phyloP scores from a whole-genome alignment of 139 green algal species.

The Tetradesmus obliquus region DNA sequence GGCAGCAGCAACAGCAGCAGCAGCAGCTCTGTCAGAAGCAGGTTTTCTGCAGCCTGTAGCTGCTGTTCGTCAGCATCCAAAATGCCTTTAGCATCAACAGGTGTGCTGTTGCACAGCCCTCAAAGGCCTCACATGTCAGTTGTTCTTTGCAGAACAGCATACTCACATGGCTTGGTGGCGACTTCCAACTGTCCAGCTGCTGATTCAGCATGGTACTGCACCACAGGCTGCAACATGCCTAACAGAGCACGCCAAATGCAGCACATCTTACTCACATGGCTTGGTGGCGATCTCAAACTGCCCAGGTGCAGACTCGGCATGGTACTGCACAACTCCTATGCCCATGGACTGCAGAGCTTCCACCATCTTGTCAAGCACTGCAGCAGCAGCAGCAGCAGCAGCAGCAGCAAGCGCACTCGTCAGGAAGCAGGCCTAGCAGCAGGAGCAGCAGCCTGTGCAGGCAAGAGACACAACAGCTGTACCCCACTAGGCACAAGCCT shows the following conservation, averaged over 20 bases:
- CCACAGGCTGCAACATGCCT: constrained; percentile 49
- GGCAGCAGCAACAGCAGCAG: not conserved
- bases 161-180: constrained; percentile 40
- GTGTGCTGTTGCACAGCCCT: not conserved
- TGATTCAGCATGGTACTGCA: constrained; percentile 71
- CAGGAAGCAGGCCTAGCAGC: not conserved
- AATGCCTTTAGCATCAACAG: not conserved
- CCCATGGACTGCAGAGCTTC: constrained; percentile 48
- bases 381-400: not conserved
- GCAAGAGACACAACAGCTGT: not conserved
- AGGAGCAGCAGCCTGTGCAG: too few relatives aligned
- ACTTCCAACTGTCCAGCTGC: constrained; percentile 75
- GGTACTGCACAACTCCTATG: constrained; percentile 67
- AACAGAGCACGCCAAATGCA: constrained; percentile 55
- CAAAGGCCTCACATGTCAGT: too few relatives aligned
- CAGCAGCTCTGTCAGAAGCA: not conserved
- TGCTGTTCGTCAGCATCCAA: not conserved
- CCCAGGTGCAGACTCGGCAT: constrained; percentile 66
- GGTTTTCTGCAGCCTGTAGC: not conserved
- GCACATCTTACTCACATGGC: constrained; percentile 38
- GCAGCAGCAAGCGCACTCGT: not conserved
- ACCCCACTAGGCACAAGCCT: too few relatives aligned
- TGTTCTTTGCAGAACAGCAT: not conserved
- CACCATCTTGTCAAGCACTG: constrained; percentile 71
- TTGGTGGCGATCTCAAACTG: constrained; percentile 72